Base-by-base conservation (phyloP, 2,329 filamentous ascomycete genomes). In the Geosmithia morbida region DNA sequence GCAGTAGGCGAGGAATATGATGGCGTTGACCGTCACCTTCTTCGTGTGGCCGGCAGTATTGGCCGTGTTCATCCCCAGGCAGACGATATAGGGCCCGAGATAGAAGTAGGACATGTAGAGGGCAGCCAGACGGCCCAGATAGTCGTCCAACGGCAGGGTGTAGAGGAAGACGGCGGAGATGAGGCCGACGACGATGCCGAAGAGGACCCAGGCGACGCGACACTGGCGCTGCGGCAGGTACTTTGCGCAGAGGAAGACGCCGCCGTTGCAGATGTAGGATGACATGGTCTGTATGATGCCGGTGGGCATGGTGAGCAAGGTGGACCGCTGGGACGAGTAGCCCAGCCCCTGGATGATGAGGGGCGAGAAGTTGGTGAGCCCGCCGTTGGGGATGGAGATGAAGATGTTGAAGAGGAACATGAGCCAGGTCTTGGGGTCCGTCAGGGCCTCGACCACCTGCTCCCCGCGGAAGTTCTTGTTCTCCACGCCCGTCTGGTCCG, bases 401-500 rank as follows among this genome's bases (percentile, higher is more conserved):
- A 70, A 58, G 1, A 77, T 49, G 10, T 68, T 65, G 19, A 79
- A 65, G 1, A 77, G 51, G 49, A 77, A 76, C 5, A 80, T 54
- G 16, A 79, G 64, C 74, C 75, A 81, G 0, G 74, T 76, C 59
- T 81, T 79, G 0, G 74, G 66, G 52, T 81, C 77, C 3, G 57
- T 44, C 1, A 69, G 53, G 0, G 70, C 69, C 52, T 75, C 71
- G 13, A 60, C 58, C 22, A 75, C 66, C 50, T 74, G 71, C 11
- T 60, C 57, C 52, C 60, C 60, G 50, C 72, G 72, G 20, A 75
- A 54, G 52, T 67, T 56, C 52, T 74, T 73, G 48, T 77, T 75
- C 55, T 75, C 72, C 6, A 57, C 54, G 8, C 72, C 72, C 0
- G 71, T 75, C 48, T 75, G 73, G 46, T 75, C 73, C 1, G 64